Percentiles rank a stretch among this genome's conserved stretches.
phyloP scores from a whole-genome alignment of 1,284 basidiomycete genomes.

The Ceratobasidium sp. region DNA sequence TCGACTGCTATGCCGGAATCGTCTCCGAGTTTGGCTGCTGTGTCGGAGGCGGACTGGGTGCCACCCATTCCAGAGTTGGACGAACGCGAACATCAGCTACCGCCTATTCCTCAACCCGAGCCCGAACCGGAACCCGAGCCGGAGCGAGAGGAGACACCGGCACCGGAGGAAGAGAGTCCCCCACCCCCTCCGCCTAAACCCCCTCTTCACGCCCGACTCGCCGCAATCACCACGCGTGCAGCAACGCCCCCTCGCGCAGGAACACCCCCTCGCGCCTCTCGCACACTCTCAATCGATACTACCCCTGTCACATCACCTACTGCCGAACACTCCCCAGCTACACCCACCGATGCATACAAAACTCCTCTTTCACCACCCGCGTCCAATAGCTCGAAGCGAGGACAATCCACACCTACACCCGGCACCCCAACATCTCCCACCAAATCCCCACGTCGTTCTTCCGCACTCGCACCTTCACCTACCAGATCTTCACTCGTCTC shows the following conservation, averaged over 20 bases:
- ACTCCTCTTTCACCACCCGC: constrained; percentile 45
- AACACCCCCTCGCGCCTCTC: background rate
- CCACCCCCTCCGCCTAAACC: constrained; percentile 41
- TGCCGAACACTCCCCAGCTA: constrained; percentile 63
- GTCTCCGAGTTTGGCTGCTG: constrained; percentile 20
- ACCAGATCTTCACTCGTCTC: constrained; percentile 82
- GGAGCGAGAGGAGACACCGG: background rate
- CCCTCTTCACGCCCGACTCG: constrained; percentile 34
- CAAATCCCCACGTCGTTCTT: constrained; percentile 2
- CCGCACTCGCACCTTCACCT: constrained; percentile 48
- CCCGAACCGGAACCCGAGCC: background rate
- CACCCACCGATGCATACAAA: constrained; percentile 41
- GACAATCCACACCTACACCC: constrained; percentile 19
- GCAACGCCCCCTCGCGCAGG: constrained; percentile 52
- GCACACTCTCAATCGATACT: constrained; percentile 54
- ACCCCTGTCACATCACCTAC: constrained; percentile 48
- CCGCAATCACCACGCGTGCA: constrained; percentile 46
- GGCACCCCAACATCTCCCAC: constrained; percentile 22
- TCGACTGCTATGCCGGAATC: constrained; percentile 20
- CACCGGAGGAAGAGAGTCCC: background rate
- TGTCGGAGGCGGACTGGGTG: background rate
- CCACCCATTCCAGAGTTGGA: constrained; percentile 10
- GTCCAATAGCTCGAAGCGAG: background rate
- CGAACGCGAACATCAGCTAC: constrained; percentile 21
- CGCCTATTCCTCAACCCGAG: constrained; percentile 23